These are phyloP conservation scores for Pisolithus tinctorius DNA, from an alignment of 768 basidiomycete genomes.

Conservation along the genomic window DNA sequence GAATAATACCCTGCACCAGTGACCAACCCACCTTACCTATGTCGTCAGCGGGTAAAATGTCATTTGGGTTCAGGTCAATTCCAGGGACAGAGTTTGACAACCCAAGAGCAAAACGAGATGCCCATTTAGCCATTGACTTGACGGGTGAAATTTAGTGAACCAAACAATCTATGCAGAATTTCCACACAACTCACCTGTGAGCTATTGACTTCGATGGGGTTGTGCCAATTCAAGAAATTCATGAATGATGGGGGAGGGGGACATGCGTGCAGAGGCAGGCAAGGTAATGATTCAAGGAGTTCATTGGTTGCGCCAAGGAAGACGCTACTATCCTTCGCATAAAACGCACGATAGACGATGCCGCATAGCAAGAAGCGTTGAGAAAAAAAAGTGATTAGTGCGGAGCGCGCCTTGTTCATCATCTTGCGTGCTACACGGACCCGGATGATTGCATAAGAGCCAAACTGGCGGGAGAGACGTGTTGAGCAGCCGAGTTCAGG, in stretches of 20 bases:
- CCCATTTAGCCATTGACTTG: conserved; percentile 60
- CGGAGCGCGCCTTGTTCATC: conserved; percentile 24
- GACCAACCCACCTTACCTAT: conserved; percentile 30
- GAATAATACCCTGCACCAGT: neutral
- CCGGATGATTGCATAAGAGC: conserved; percentile 52
- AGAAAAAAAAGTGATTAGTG: conserved; percentile 36
- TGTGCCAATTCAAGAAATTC: conserved; percentile 51
- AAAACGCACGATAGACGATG: conserved; percentile 53
- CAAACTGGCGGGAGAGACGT: conserved; percentile 54
- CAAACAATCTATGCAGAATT: neutral
- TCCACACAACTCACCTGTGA: conserved; percentile 38
- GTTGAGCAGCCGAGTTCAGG: conserved; percentile 49
- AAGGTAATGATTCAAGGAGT: conserved; percentile 1
- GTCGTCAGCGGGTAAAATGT: conserved; percentile 39
- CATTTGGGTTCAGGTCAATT: conserved; percentile 27
- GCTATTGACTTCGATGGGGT: conserved; percentile 39
- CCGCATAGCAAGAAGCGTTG: conserved; percentile 49
- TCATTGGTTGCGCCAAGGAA: conserved; percentile 56
- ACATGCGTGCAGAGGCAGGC: conserved; percentile 1
- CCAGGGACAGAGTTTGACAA: conserved; percentile 62
- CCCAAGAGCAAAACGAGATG: conserved; percentile 53
- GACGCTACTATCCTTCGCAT: conserved; percentile 49
- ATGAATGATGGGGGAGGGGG: conserved; percentile 27
- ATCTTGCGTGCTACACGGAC: conserved; percentile 35
- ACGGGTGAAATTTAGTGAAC: neutral